phyloP scores from a whole-genome alignment of 371 early-diverging fungal genomes.

The Smittium culicis region DNA sequence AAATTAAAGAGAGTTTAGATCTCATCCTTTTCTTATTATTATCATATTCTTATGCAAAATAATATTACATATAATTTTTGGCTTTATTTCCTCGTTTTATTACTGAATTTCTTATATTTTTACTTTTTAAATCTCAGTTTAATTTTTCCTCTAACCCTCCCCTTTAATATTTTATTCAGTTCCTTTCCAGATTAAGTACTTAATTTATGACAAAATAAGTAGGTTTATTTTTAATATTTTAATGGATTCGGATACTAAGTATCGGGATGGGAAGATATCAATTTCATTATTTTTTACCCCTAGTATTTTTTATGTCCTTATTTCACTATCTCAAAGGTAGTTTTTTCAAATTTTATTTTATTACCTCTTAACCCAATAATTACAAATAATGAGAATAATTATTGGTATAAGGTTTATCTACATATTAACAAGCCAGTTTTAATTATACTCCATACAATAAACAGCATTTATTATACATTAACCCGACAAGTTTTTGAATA shows the following conservation, averaged over 20 bases:
- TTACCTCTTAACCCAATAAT: conserved; percentile 16
- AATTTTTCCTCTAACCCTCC: conserved; percentile 18
- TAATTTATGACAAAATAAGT: conserved; percentile 9
- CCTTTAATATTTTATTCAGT: conserved; percentile 16
- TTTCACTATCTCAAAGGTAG: neutral
- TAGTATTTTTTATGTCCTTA: too few species aligned
- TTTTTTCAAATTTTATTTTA: conserved; percentile 15
- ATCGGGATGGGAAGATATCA: too few species aligned
- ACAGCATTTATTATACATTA: neutral
- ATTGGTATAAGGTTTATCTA: neutral
- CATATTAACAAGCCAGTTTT: neutral
- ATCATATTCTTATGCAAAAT: neutral
- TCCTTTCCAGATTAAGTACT: conserved; percentile 7
- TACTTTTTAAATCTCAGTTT: conserved; percentile 16
- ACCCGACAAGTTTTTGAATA: neutral
- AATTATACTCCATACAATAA: neutral
- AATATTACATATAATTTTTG: neutral
- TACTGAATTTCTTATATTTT: too few species aligned
- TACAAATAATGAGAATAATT: conserved; percentile 5
- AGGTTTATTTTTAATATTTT: conserved; percentile 18
- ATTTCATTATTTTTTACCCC: too few species aligned
- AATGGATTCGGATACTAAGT: too few species aligned
- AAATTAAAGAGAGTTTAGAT: neutral
- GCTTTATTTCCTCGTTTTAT: too few species aligned
- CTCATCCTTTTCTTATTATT: neutral